Conservation (phyloP, 2,329 filamentous ascomycete species). For the Aureobasidium sp. region DNA sequence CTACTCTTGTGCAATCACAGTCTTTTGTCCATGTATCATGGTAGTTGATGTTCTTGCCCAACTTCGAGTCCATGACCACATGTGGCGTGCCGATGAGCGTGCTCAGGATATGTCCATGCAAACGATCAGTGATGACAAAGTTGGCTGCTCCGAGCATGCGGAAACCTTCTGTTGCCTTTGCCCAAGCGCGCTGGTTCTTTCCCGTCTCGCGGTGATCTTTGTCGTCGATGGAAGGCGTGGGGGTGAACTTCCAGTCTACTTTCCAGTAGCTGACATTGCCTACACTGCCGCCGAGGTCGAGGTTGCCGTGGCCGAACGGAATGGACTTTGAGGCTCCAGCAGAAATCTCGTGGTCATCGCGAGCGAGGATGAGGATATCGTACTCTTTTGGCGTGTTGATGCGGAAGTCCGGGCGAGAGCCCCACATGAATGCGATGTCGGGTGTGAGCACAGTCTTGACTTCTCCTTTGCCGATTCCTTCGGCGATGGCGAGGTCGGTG, state of each 20-base stretch:
- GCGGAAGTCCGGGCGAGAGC: slow-evolving; percentile 9
- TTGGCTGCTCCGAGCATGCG: slow-evolving; percentile 11
- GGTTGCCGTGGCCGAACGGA: slow-evolving; percentile 8
- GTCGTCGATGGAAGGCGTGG: slow-evolving; percentile 1
- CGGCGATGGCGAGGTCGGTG: not conserved
- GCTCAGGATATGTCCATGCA: slow-evolving; percentile 15
- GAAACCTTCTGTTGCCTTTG: slow-evolving; percentile 13
- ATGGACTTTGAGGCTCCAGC: slow-evolving; percentile 1
- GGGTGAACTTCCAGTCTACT: slow-evolving; percentile 15
- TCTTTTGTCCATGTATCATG: slow-evolving; percentile 15
- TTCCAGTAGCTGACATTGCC: slow-evolving; percentile 15
- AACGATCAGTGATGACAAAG: slow-evolving; percentile 15
- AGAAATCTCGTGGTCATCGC: slow-evolving; percentile 11
- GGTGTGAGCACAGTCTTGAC: slow-evolving; percentile 9
- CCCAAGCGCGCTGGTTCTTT: slow-evolving; percentile 14
- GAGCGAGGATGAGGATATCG: slow-evolving; percentile 14
- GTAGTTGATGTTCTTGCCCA: slow-evolving; percentile 15
- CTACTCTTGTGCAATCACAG: slow-evolving; percentile 7
- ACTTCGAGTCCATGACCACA: slow-evolving; percentile 13
- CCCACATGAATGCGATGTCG: slow-evolving; percentile 16
- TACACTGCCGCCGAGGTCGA: slow-evolving; percentile 9
- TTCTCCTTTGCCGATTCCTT: slow-evolving; percentile 7
- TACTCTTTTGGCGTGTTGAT: slow-evolving; percentile 6
- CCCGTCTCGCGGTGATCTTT: slow-evolving; percentile 2
- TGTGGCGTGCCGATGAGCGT: slow-evolving; percentile 12